Evolutionary conservation across 192 early-diverging fungal species (phyloP).

Genomic region (Umbelopsis sp.): DNA sequence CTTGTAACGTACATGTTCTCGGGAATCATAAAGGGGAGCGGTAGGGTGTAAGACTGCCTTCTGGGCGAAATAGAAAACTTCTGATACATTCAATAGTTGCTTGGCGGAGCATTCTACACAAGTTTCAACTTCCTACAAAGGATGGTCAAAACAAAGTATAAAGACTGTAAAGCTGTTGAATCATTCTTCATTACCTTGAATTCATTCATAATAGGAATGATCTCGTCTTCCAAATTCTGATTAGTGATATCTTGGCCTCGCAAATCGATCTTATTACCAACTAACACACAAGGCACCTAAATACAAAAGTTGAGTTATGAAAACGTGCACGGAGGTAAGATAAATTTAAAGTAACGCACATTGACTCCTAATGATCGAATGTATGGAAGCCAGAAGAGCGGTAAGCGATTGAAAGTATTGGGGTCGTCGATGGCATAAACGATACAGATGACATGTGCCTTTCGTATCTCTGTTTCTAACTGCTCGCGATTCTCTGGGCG

Average conservation of each 20-base stretch:
- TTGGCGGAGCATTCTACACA: slow-evolving; percentile 99
- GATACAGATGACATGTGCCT: slow-evolving; percentile 97
- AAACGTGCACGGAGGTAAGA: not conserved
- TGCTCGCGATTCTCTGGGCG: slow-evolving; percentile 86
- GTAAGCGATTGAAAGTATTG: slow-evolving; percentile 82
- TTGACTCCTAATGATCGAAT: slow-evolving; percentile 91
- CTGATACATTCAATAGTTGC: slow-evolving; percentile 90
- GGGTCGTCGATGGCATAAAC: slow-evolving; percentile 91
- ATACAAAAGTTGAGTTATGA: not conserved
- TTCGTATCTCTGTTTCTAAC: slow-evolving; percentile 91
- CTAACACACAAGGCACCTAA: slow-evolving; percentile 87
- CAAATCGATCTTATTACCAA: slow-evolving; percentile 91
- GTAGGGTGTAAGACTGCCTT: slow-evolving; percentile 98
- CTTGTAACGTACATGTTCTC: slow-evolving; percentile 81
- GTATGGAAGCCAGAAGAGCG: slow-evolving; percentile 91
- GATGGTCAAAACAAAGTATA: not conserved
- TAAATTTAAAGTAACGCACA: slow-evolving; percentile 48
- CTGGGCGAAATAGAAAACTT: slow-evolving; percentile 99
- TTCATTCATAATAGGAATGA: slow-evolving; percentile 98
- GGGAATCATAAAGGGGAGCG: slow-evolving; percentile 93
- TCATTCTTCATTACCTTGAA: slow-evolving; percentile 79
- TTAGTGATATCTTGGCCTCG: slow-evolving; percentile 83
- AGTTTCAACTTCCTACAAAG: slow-evolving; percentile 89
- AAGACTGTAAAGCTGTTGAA: not conserved
- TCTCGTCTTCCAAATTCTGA: slow-evolving; percentile 88